Base-by-base conservation (phyloP, 257 asterid species). In the Jasminum sambac region DNA sequence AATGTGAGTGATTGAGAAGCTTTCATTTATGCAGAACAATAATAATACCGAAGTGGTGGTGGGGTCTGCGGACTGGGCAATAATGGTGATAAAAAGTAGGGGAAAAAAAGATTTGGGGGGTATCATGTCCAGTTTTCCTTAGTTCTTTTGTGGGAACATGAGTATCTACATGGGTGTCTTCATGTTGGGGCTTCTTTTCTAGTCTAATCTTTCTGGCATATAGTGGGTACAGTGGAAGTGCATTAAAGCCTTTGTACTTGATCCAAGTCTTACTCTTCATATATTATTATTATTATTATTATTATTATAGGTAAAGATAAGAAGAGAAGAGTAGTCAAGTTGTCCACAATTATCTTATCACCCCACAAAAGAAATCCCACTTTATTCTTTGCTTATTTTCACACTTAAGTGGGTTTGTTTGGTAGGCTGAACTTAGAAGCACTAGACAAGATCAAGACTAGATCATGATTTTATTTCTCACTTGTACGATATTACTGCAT, bases 101-200 rank as follows among this genome's bases (percentile, higher is more conserved):
- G 72, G 36, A 73, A 36, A 38, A 19, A 68, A 70, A 78, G 77
- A 77, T 72, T 78, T 75, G 74, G 42, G 58, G 82, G 74, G 83
- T 78, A 78, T 76, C 78, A 71, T 77, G 68, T 68, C 82, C 79
- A 68, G 72, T 80, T 80, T 70, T 69, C 63, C 50, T 71, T 76
- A 40, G 66, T 68, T 73, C 72, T 72, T 78, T 74, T 73, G 39
- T 78, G 74, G 72, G 61, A 69, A 80, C 84, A 86, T 71, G 80
- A 76, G 77, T 71, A 81, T 82, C 87, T 72, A 72, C 43, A 80
- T 82, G 83, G 85, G 85, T 70, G 83, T 80, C 83, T 72, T 81
- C 74, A 68, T 77, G 82, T 63, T 77, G 87, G 81, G 68, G 58
- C 71, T 79, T 76, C 80, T 77, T 74, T 73, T 70, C 61, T 2